These are phyloP conservation scores for Lyophyllum semitale DNA, from an alignment of 768 basidiomycete genomes.

Conservation along the genomic window DNA sequence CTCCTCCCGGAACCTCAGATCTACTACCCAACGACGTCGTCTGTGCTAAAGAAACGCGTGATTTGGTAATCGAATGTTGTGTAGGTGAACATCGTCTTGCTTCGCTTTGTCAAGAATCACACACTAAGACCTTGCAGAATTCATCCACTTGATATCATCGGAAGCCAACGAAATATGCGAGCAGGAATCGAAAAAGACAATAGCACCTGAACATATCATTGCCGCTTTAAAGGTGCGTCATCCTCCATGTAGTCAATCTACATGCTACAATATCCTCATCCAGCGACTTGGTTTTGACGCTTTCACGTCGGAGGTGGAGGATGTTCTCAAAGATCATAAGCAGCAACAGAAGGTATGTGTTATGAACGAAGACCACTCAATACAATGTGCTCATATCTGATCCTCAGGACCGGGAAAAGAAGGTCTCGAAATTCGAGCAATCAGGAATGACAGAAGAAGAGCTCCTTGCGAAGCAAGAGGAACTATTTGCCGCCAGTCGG, in stretches of 20 bases:
- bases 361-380: neutral
- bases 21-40: slow-evolving; percentile 84
- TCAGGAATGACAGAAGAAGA: slow-evolving; percentile 93
- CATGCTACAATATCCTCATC: slow-evolving; percentile 6
- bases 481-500: slow-evolving; percentile 89
- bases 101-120: slow-evolving; percentile 2
- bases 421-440: slow-evolving; percentile 85
- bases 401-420: slow-evolving; percentile 83
- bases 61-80: slow-evolving; percentile 97
- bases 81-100: slow-evolving; percentile 75
- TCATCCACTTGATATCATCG: slow-evolving; percentile 95
- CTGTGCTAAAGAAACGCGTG: slow-evolving; percentile 95
- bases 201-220: slow-evolving; percentile 96
- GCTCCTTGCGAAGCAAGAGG: slow-evolving; percentile 83
- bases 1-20: slow-evolving; percentile 51
- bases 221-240: slow-evolving; percentile 78
- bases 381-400: slow-evolving; percentile 2
- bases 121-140: slow-evolving; percentile 60
- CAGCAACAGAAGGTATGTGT: slow-evolving; percentile 84
- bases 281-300: slow-evolving; percentile 92
- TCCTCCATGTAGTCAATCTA: neutral
- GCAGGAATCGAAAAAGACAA: slow-evolving; percentile 97
- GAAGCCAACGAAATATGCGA: slow-evolving; percentile 99
- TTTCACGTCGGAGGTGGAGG: slow-evolving; percentile 88
- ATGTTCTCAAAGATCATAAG: slow-evolving; percentile 94